Evolutionary conservation across 163 green algal genomes (phyloP), one percentile per base, ranked within the genome.

Genomic region (Volvox carteri): DNA sequence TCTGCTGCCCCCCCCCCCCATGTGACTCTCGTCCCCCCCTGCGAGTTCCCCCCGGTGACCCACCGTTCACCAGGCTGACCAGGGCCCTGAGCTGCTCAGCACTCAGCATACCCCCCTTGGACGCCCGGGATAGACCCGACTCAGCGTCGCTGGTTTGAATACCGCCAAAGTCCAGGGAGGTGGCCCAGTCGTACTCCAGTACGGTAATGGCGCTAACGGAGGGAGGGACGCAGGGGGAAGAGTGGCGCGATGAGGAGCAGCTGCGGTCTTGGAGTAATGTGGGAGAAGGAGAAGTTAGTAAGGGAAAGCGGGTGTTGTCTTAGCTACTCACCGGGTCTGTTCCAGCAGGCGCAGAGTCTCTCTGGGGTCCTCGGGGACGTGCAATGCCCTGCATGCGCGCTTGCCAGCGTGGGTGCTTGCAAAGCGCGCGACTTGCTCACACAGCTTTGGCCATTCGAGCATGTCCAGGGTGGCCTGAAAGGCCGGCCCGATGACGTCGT

Each of bases 151-250:
- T 85, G 0, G 93, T 98, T 33, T 93, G 91, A 25, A 97, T 95
- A 78, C 95, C 95, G 4, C 96, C 96, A 93, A 97, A 98, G 80
- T 98, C 96, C 5, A 98, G 80, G 11, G 93, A 75, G 0, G 89
- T 93, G 41, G 93, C 90, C 52, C 93, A 95, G 23, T 98, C 88
- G 11, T 89, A 86, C 78, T 98, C 94, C 35, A 98, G 87, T 9
- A 83, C 62, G 37, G 94, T 83, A 2, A 93, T 92, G 14, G 96
- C 94, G 23, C 92, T 95, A 87, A 12, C 1, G 4, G 0, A 39
- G 75, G 9, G 52, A 25, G 58, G 18, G 78, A 11, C 25, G 37
- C 35, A 16, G 37, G 4, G 54, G 25, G 52, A 42, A 54, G 39
- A 39, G 30, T 39, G 41, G 41, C 54, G 3, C 54, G 2, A 65